Percentiles rank a stretch among this genome's conserved stretches.
Evolutionary conservation across 1,284 basidiomycete genomes (phyloP).

Genomic region (Wallemia mellicola): DNA sequence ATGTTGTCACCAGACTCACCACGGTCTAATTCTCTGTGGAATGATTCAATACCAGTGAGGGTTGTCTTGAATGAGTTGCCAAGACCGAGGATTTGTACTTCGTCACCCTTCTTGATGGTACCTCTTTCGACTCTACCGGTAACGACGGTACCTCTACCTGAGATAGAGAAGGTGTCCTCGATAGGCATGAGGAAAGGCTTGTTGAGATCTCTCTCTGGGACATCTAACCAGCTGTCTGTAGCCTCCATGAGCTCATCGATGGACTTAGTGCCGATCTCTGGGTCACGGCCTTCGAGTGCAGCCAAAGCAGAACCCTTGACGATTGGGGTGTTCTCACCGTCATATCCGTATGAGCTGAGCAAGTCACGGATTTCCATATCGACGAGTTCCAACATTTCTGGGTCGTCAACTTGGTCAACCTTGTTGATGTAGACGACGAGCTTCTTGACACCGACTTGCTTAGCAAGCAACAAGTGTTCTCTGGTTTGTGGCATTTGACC

Average conservation of each 20-base stretch:
- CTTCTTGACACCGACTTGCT: conserved; percentile 94
- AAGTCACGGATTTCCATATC: conserved; percentile 99
- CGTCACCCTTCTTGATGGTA: conserved; percentile 64
- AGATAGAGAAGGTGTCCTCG: conserved; percentile 91
- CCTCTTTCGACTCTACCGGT: conserved; percentile 96
- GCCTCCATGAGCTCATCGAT: conserved; percentile 58
- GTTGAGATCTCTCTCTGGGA: conserved; percentile 81
- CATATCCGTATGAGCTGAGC: conserved; percentile 71
- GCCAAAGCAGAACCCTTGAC: conserved; percentile 88
- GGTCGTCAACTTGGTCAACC: conserved; percentile 83
- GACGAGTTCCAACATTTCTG: conserved; percentile 95
- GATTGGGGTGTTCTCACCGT: conserved; percentile 91
- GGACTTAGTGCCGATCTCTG: conserved; percentile 48
- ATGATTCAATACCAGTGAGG: conserved; percentile 94
- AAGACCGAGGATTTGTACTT: conserved; percentile 78
- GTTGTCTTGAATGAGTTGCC: conserved; percentile 67
- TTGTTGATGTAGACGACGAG: conserved; percentile 99
- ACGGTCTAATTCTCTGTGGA: conserved; percentile 98
- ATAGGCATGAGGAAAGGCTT: conserved; percentile 93
- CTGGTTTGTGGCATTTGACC: conserved; percentile 99
- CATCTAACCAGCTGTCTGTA: conserved; percentile 84
- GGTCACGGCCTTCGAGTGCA: conserved; percentile 58
- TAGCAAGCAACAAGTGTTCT: conserved; percentile 86
- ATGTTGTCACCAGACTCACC: conserved; percentile 99
- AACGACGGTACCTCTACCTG: conserved; percentile 90